Evolutionary conservation across 179 eudicot genomes (phyloP), one percentile per base, ranked within the genome.

Genomic region (Dionaea muscipula): DNA sequence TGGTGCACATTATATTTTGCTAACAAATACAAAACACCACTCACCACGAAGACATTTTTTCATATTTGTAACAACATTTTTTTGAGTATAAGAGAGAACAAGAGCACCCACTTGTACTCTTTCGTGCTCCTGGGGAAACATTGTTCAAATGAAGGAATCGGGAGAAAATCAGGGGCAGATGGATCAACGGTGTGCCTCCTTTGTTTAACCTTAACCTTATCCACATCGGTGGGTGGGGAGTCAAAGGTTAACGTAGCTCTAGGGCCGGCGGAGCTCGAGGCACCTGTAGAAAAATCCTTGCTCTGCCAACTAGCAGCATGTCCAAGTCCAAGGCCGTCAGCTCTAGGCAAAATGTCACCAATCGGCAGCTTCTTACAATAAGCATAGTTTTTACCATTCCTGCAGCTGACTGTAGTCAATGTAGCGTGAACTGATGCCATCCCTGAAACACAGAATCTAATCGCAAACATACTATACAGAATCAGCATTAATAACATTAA

Each of bases 41-140:
- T n/a, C n/a, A n/a, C n/a, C n/a, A n/a, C n/a, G n/a, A n/a, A n/a
- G n/a, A n/a, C n/a, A n/a, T n/a, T n/a, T n/a, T n/a, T n/a, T n/a
- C n/a, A n/a, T n/a, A n/a, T n/a, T n/a, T n/a, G n/a, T n/a, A n/a
- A n/a, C n/a, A n/a, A n/a, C 16, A 16, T 43, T 43, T 43, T 0
- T n/a, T 3, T 5, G 6, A 2, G 10, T 14, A 8, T 5, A 22
- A 17, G 7, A 19, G 26, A 12, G 33, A 25, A 25, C 26, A 8
- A 20, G 0, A 28, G 44, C 20, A 31, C 68, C 18, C 48, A 91
- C 98, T 78, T 87, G 78, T 56, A 68, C 65, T 91, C 95, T 63
- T 91, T 91, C 6, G 98, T 63, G 81, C 98, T 91, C 64, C 61
- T 87, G 4, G 98, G 98, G 59, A 91, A 91, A 57, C 98, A 91